Evolutionary conservation across 768 basidiomycete genomes (phyloP).

Genomic region (Xerocomellus intermedius): DNA sequence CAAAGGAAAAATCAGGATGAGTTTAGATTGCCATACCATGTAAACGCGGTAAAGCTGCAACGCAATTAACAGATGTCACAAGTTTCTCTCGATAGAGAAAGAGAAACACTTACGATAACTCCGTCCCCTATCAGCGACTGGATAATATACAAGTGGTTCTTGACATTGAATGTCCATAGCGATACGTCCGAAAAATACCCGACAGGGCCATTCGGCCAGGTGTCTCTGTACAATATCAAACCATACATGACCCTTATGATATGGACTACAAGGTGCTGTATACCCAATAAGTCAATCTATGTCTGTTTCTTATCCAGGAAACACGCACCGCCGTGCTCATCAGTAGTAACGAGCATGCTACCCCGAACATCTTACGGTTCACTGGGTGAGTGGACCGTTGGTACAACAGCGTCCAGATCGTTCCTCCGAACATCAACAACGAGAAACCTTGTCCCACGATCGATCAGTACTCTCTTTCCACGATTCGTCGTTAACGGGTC

Average conservation of each 20-base stretch:
- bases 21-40: background rate
- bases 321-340: background rate
- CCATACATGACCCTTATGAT: background rate
- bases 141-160: background rate
- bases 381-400: no score
- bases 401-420: background rate
- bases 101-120: background rate
- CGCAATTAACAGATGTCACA: background rate
- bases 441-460: background rate
- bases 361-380: background rate
- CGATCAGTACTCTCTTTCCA: background rate
- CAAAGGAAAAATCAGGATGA: background rate
- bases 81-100: background rate
- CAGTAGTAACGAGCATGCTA: background rate
- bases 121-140: background rate
- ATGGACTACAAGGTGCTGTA: background rate
- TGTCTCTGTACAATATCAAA: background rate
- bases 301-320: no score
- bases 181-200: background rate
- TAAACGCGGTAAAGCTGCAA: background rate
- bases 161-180: background rate
- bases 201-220: background rate
- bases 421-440: slow-evolving; percentile 1
- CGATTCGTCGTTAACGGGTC: background rate
- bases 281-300: background rate